Conservation (phyloP, 73 alveolate species). For the Blepharisma stoltei region DNA sequence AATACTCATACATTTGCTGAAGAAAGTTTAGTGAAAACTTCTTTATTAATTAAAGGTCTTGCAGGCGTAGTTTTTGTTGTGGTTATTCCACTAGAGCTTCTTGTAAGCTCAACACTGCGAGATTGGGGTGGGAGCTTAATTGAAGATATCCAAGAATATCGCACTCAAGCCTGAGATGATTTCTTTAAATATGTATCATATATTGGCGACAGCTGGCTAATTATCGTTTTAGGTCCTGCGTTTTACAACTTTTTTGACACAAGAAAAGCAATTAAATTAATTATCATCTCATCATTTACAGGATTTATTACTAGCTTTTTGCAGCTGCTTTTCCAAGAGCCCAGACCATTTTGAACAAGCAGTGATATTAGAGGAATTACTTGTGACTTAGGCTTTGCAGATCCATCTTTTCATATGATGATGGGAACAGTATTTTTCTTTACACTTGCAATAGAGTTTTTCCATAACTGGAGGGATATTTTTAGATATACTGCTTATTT, state of each 20-base stretch:
- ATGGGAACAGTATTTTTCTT: conserved; percentile 10
- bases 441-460: neutral
- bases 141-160: neutral
- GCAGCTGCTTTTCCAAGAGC: conserved; percentile 2
- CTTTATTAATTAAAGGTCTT: neutral
- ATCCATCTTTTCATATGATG: neutral
- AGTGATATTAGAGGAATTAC: neutral
- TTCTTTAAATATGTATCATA: neutral
- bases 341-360: conserved; percentile 10
- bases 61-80: conserved; percentile 10
- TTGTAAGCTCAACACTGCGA: neutral
- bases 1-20: neutral
- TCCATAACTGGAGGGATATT: neutral
- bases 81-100: conserved; percentile 6
- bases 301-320: neutral
- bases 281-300: neutral
- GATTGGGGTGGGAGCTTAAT: too few species aligned
- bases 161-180: neutral
- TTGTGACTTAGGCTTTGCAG: neutral
- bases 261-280: conserved; percentile 5
- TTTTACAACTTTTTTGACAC: conserved; percentile 4
- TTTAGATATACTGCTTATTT: neutral
- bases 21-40: conserved; percentile 7
- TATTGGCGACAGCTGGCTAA: neutral
- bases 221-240: neutral